A percentile compares a stretch with the other conserved stretches of the same genome.
These are phyloP conservation scores for Syzygium aromaticum DNA, from an alignment of 345 rosid genomes.

Conservation along the genomic window DNA sequence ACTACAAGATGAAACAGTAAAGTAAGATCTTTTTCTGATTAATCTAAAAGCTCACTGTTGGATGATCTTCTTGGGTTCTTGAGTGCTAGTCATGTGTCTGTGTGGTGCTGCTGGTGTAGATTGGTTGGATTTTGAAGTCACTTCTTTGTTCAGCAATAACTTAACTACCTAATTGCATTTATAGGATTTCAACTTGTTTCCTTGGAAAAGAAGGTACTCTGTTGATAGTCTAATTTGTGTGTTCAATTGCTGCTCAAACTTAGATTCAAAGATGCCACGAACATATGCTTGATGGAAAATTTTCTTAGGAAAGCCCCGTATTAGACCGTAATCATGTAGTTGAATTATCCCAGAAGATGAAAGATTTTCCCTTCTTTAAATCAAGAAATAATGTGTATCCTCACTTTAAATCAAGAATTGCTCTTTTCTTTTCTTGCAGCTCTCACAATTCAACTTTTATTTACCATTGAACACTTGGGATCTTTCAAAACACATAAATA, in stretches of 20 bases:
- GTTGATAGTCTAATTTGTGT: background rate
- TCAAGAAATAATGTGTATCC: background rate
- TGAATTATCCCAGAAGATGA: background rate
- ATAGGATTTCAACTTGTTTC: background rate
- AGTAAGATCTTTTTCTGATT: conserved; percentile 26
- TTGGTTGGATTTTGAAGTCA: background rate
- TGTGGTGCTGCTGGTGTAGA: background rate
- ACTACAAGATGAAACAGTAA: conserved; percentile 25
- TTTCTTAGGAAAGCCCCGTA: background rate
- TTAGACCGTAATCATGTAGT: background rate
- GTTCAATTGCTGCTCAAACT: background rate
- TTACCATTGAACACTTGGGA: background rate
- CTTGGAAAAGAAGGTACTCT: background rate
- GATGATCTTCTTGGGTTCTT: background rate
- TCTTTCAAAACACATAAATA: background rate
- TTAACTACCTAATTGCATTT: background rate
- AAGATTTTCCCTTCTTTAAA: background rate
- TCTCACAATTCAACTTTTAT: background rate
- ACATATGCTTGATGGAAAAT: background rate
- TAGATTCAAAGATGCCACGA: background rate
- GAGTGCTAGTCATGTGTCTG: background rate
- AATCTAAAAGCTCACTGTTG: background rate
- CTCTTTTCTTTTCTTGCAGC: background rate
- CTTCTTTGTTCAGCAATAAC: background rate
- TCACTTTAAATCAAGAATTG: background rate